Base-by-base conservation (phyloP, 2,329 filamentous ascomycete species). In the Ceratocystis diversiconidia region DNA sequence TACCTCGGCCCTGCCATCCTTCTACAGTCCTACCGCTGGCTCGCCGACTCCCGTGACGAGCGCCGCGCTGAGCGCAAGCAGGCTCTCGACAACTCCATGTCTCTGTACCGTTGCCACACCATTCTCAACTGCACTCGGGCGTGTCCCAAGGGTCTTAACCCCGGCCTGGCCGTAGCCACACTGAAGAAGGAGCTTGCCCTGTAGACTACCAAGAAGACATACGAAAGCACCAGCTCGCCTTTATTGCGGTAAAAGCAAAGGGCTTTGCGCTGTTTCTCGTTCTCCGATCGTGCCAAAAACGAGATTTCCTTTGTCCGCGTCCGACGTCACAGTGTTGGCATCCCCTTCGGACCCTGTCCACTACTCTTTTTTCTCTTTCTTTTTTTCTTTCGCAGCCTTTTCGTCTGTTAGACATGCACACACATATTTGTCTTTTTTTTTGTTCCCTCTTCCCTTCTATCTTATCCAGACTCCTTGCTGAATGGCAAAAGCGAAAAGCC, bases 51-150 rank as follows among this genome's bases (percentile, higher is more conserved):
- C 55, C 88, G 94, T 77, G 94, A 99, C 76, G 88, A 96, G 84
- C 86, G 84, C 77, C 95, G 82, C 72, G 86, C 83, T 67, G 86
- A 95, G 83, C 88, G 94, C 75, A 94, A 94, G 83, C 85, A 86
- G 70, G 89, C 88, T 67, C 83, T 99, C 72, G 92, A 99, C 79
- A 99, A 99, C 84, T 94, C 88, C 75, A 99, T 99, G 94, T 95
- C 89, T 78, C 76, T 99, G 77, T 99, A 99, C 84, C 85, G 94
- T 74, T 99, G 94, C 83, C 94, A 99, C 82, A 99, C 94, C 69
- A 99, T 99, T 75, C 85, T 99, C 72, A 99, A 99, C 84, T 99
- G 92, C 85, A 92, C 92, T 71, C 83, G 90, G 77, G 96, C 92
- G 65, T 99, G 94, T 78, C 94, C 94, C 74, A 99, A 99, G 89